A percentile compares a stretch with the other conserved stretches of the same genome.
Conservation (phyloP, 2,329 filamentous ascomycete species). For the Monosporascus cannonballus region DNA sequence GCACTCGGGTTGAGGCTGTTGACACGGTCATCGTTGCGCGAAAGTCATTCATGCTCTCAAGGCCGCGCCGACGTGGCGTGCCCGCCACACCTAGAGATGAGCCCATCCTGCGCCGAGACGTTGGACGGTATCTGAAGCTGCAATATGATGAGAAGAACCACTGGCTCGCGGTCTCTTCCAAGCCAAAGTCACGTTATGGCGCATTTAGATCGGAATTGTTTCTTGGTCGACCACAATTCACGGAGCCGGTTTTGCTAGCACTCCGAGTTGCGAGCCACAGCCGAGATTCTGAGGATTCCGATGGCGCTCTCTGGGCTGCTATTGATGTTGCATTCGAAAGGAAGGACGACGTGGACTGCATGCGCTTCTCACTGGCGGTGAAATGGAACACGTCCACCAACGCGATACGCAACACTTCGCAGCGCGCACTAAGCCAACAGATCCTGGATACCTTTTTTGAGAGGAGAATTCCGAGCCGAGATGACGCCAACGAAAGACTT, state of each 20-base stretch:
- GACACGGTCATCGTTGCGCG: slow-evolving; percentile 16
- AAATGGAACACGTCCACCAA: slow-evolving; percentile 37
- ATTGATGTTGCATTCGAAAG: slow-evolving; percentile 26
- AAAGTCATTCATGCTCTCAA: slow-evolving; percentile 11
- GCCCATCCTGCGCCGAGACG: slow-evolving; percentile 7
- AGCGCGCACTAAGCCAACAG: slow-evolving; percentile 27
- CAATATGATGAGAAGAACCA: neutral
- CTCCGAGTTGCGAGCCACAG: slow-evolving; percentile 9
- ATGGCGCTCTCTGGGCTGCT: slow-evolving; percentile 28
- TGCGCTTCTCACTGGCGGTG: slow-evolving; percentile 30
- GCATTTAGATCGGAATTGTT: slow-evolving; percentile 8
- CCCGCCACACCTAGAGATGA: neutral
- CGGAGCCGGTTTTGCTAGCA: slow-evolving; percentile 4
- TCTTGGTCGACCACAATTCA: slow-evolving; percentile 4
- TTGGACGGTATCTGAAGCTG: slow-evolving; percentile 11
- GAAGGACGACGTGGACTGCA: slow-evolving; percentile 14
- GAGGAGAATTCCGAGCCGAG: neutral
- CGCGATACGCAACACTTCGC: slow-evolving; percentile 22
- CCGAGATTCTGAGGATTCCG: slow-evolving; percentile 9
- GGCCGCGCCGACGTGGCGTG: slow-evolving; percentile 3
- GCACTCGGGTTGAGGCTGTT: slow-evolving; percentile 10
- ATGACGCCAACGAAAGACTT: slow-evolving; percentile 18
- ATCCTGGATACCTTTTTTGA: slow-evolving; percentile 32
- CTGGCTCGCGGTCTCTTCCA: slow-evolving; percentile 9
- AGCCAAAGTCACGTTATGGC: slow-evolving; percentile 2